These are phyloP conservation scores for Jaltomata sinuosa DNA, from an alignment of 257 asterid genomes.

Conservation along the genomic window DNA sequence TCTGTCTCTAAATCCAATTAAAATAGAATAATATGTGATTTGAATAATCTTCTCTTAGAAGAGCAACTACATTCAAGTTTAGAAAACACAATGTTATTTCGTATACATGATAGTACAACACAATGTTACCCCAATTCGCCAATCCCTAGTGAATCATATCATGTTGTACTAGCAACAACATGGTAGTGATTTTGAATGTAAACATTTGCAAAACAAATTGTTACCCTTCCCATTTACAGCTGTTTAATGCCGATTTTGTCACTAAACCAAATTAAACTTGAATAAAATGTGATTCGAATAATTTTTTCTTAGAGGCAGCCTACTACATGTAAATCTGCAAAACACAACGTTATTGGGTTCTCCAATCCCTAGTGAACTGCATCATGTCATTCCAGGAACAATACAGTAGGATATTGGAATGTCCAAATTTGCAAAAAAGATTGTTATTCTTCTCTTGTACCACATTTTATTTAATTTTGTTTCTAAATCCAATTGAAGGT, in stretches of 20 bases:
- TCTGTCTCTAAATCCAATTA: neutral
- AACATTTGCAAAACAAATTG: neutral
- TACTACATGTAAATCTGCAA: neutral
- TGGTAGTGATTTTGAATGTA: neutral
- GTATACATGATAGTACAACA: neutral
- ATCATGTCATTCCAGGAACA: neutral
- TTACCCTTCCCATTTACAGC: neutral
- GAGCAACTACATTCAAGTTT: neutral
- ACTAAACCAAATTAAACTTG: neutral
- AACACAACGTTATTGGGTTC: neutral
- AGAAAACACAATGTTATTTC: neutral
- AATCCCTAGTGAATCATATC: neutral
- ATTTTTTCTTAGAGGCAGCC: neutral
- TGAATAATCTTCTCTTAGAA: neutral
- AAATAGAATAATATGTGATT: neutral
- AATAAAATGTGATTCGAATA: neutral
- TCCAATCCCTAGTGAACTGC: neutral
- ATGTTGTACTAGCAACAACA: neutral
- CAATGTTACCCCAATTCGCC: neutral
- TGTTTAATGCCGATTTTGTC: neutral
- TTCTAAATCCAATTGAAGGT: neutral
- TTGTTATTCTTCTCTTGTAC: neutral
- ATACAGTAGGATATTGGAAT: neutral
- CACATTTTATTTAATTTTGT: neutral
- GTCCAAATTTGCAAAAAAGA: neutral